phyloP scores from a whole-genome alignment of 352 stramenopile genomes.

The Globisporangium acanthophoron region DNA sequence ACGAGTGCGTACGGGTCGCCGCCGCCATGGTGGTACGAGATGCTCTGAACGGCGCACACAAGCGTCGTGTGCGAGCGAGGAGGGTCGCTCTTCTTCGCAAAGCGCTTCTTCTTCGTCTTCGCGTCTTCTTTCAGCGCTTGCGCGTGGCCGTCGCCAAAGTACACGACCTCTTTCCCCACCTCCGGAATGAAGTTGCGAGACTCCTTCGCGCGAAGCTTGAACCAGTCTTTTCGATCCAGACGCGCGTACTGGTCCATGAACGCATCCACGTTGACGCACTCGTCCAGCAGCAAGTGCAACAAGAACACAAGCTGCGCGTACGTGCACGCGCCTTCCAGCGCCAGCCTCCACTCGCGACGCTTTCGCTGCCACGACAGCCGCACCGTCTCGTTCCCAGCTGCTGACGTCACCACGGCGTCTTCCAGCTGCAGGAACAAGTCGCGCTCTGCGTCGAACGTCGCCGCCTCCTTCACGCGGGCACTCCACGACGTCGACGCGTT shows the following conservation, averaged over 20 bases:
- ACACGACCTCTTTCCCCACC: constrained; percentile 51
- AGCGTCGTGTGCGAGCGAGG: constrained; percentile 42
- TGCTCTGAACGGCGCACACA: constrained; percentile 52
- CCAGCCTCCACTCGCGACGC: constrained; percentile 65
- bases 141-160: constrained; percentile 76
- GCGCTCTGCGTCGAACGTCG: constrained; percentile 26
- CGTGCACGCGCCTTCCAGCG: constrained; percentile 55
- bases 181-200: constrained; percentile 76
- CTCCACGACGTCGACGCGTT: constrained; percentile 41
- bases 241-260: constrained; percentile 73
- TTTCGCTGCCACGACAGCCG: constrained; percentile 71
- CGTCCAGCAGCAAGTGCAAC: constrained; percentile 62
- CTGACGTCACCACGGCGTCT: constrained; percentile 32
- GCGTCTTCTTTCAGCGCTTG: constrained; percentile 76
- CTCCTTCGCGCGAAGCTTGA: constrained; percentile 73
- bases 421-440: constrained; percentile 57
- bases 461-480: constrained; percentile 26
- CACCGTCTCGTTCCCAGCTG: constrained; percentile 18
- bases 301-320: constrained; percentile 70
- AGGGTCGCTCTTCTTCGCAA: constrained; percentile 63
- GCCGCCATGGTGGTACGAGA: constrained; percentile 77
- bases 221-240: constrained; percentile 69
- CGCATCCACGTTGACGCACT: constrained; percentile 75
- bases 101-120: constrained; percentile 71
- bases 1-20: constrained; percentile 75